phyloP scores from a whole-genome alignment of 2,329 filamentous ascomycete species.

The Pseudogymnoascus sp. region DNA sequence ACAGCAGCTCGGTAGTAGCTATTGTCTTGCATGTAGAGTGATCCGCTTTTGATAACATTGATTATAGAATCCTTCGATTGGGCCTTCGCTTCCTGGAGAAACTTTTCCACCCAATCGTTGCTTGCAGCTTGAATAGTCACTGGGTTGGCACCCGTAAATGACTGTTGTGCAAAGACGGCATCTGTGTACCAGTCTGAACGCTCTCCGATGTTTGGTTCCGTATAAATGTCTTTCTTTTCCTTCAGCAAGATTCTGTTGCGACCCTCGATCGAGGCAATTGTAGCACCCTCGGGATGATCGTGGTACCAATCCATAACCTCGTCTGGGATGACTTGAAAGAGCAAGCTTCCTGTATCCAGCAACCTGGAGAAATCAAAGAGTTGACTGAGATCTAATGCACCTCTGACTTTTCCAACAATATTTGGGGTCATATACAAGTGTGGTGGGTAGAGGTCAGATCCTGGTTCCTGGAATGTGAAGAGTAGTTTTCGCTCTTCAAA shows the following conservation, averaged over 20 bases:
- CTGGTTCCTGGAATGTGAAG: not conserved
- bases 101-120: slow-evolving; percentile 17
- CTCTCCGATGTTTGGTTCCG: slow-evolving; percentile 22
- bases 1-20: slow-evolving; percentile 22
- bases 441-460: not conserved
- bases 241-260: slow-evolving; percentile 13
- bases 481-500: not conserved
- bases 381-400: not conserved
- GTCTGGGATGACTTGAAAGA: not conserved
- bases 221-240: slow-evolving; percentile 23
- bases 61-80: slow-evolving; percentile 15
- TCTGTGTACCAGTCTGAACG: slow-evolving; percentile 21
- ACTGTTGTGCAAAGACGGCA: slow-evolving; percentile 34
- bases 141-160: slow-evolving; percentile 31
- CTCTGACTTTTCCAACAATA: not conserved
- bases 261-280: slow-evolving; percentile 11
- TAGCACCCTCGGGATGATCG: slow-evolving; percentile 7
- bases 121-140: slow-evolving; percentile 17
- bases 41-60: slow-evolving; percentile 10
- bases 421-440: not conserved
- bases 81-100: slow-evolving; percentile 13
- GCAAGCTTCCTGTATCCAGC: not conserved
- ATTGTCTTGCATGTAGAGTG: slow-evolving; percentile 22
- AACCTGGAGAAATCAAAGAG: not conserved
- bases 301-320: not conserved